phyloP scores from a whole-genome alignment of 257 asterid species.

The Coffea canephora region DNA sequence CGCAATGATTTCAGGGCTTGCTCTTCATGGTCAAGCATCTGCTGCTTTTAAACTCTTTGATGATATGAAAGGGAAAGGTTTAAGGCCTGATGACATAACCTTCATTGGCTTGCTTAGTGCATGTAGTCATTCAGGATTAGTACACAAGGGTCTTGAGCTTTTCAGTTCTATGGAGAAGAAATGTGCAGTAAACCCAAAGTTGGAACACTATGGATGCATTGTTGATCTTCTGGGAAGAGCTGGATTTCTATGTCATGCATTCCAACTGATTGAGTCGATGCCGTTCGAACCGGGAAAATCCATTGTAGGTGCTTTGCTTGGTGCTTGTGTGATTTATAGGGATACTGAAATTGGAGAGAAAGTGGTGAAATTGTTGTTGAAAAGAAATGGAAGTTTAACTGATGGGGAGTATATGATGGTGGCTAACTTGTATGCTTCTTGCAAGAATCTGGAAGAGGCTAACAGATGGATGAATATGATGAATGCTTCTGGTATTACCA shows the following conservation, averaged over 20 bases:
- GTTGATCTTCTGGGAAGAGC: constrained; percentile 20
- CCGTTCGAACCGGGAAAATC: constrained; percentile 7
- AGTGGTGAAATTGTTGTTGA: not conserved
- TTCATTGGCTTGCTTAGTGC: constrained; percentile 17
- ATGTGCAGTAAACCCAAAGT: constrained; percentile 2
- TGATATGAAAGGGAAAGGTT: not conserved
- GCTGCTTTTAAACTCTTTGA: constrained; percentile 15
- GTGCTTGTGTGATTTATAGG: constrained; percentile 20
- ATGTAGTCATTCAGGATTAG: constrained; percentile 17
- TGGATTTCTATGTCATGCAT: constrained; percentile 9
- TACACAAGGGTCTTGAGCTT: not conserved
- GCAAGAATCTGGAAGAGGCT: constrained; percentile 15
- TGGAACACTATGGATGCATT: constrained; percentile 19
- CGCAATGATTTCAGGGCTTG: constrained; percentile 18
- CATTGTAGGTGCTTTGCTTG: constrained; percentile 13
- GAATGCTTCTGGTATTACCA: constrained; percentile 14
- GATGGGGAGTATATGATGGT: constrained; percentile 22
- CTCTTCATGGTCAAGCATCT: constrained; percentile 15
- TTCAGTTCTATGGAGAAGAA: constrained; percentile 10
- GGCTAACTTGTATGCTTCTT: constrained; percentile 15
- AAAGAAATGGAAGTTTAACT: not conserved
- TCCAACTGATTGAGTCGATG: constrained; percentile 9
- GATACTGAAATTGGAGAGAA: constrained; percentile 5
- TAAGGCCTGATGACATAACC: constrained; percentile 21
- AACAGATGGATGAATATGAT: constrained; percentile 10